These are phyloP conservation scores for grape (Vitis vinifera) DNA, from an alignment of 164 flowering plant genomes.

Conservation along the genomic window ASM3070453v1 NC_081814.1:1143001-1143500, in stretches of 20 bases:
- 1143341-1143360: neutral
- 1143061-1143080: slow-evolving; percentile 87
- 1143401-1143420: neutral
- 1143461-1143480: neutral
- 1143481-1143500: neutral
- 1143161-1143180: slow-evolving; percentile 91
- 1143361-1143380: neutral
- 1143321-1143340: neutral
- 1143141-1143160: slow-evolving; percentile 60
- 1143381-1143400: neutral
- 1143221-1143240: neutral
- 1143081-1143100: slow-evolving; percentile 68
- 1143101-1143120: slow-evolving; percentile 65
- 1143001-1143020: neutral
- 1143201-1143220: neutral
- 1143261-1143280: too few species aligned
- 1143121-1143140: slow-evolving; percentile 84
- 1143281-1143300: too few species aligned
- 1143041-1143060: slow-evolving; percentile 92
- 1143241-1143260: neutral
- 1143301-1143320: neutral
- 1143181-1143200: neutral
- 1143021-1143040: slow-evolving; percentile 4
- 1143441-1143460: neutral
- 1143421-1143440: neutral